Base-by-base conservation (phyloP, 345 rosid genomes). In the Aquilaria malaccensis region DNA sequence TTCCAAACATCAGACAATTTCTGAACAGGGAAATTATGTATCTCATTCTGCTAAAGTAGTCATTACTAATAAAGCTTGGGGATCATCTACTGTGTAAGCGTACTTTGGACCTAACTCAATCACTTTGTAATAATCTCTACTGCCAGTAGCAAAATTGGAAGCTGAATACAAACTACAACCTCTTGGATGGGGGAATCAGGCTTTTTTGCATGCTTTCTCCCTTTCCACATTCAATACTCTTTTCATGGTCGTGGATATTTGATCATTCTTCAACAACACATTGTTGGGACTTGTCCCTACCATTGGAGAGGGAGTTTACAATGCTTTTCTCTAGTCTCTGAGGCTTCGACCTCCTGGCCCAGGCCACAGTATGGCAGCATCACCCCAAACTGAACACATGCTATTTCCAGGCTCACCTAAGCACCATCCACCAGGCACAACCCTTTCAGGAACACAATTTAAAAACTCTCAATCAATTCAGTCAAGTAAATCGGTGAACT, bases 381-480 rank as follows among this genome's bases (percentile, higher is more conserved):
- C 85, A 10, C 97, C 97, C 99, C 97, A 90, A 14, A 80, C 76
- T 29, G 82, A 80, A 67, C 96, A 91, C 0, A 80, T 66, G 58
- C 71, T 76, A 29, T 82, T 82, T 30, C 67, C 68, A 41, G 80
- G 68, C 29, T 82, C 84, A 50, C 85, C 97, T 60, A 94, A 68
- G 81, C 99, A 90, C 99, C 99, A 94, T 49, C 99, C 97, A 55
- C 99, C 99, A 30, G 89, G 86, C 33, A 83, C 86, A 58, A 81
- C 80, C 76, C 72, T 63, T 57, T 77, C 85, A 2, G 75, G 71
- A 45, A n/a, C 68, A 62, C 93, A 85, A 49, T 74, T 76, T 63
- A 94, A 69, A 75, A 94, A 77, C 65, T 86, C 91, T 60, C 37
- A 71, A 66, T 94, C 99, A 30, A 94, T 86, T 32, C 75, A 83